Evolutionary conservation across 495 filamentous ascomycete genomes (phyloP), one percentile per base, ranked within the genome.

Genomic region (Immersiella caudata): DNA sequence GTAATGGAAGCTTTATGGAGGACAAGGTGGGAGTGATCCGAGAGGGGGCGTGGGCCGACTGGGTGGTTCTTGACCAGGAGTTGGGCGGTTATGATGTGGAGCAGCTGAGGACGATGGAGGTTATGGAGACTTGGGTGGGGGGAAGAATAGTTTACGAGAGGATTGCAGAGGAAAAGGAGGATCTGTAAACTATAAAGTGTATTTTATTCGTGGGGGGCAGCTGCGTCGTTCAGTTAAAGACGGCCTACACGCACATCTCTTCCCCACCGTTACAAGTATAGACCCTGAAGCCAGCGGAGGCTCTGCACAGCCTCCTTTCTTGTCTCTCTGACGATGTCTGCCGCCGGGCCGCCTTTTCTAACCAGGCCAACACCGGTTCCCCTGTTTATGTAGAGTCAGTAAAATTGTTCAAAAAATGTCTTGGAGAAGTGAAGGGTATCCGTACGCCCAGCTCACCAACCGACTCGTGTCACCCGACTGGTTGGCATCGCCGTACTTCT

Each of bases 301-400:
- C 87, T 78, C 22, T 83, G 78, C 51, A 88, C 79, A 6, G 91
- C 89, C 74, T 90, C 85, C 56, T 81, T 76, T 12, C 93, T 87
- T 81, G 91, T 89, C 69, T 89, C 83, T 67, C 78, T 83, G 40
- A 94, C 86, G 76, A 95, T 93, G 57, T 85, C 80, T 27, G 81
- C 86, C 0, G 92, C 92, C 0, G 92, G 90, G 70, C 87, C 82
- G 40, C 91, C 85, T 12, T 88, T 81, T 60, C 81, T 81, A 26
- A 95, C 81, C 35, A 88, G 79, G 6, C 89, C 93, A 5, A 92
- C 87, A 8, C 79, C 83, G 6, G 83, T 81, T 26, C 83, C 82
- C 29, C 79, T 82, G 60, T 20, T 24, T 14, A 55, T 11, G 22
- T 0, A 59, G 9, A 26, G 6, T 9, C 14, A 16, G 40, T 46